These are phyloP conservation scores for Penicillium roqueforti DNA, from an alignment of 495 filamentous ascomycete species.

Conservation along the genomic window DNA sequence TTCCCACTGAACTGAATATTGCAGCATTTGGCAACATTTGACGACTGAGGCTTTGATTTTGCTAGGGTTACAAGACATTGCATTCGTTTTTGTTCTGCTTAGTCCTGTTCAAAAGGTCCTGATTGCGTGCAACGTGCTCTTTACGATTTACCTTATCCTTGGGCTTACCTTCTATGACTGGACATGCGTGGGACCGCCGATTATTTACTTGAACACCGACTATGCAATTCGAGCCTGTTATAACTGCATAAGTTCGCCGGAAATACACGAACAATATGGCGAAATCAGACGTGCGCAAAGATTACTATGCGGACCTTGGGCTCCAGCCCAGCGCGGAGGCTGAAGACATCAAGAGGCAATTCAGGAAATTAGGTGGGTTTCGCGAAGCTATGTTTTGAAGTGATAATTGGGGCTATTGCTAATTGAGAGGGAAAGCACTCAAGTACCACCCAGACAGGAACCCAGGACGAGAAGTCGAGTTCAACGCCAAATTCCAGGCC, in stretches of 20 bases:
- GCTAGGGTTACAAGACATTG: background rate
- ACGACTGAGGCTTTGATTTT: background rate
- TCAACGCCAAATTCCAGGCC: conserved; percentile 73
- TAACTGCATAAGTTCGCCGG: conserved; percentile 6
- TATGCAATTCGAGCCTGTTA: conserved; percentile 18
- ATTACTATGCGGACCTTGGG: conserved; percentile 87
- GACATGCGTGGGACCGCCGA: conserved; percentile 18
- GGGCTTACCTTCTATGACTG: conserved; percentile 9
- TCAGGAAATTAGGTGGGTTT: conserved; percentile 69
- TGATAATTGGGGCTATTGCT: background rate
- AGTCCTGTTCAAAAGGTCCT: background rate
- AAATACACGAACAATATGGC: conserved; percentile 54
- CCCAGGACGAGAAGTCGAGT: conserved; percentile 71
- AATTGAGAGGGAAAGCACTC: conserved; percentile 52
- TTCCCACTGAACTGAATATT: background rate
- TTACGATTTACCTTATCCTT: background rate
- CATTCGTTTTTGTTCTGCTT: background rate
- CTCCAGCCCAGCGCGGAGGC: conserved; percentile 57
- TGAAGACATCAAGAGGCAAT: conserved; percentile 79
- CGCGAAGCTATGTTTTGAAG: background rate
- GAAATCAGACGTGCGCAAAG: conserved; percentile 64
- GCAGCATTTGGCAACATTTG: background rate
- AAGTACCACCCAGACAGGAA: conserved; percentile 90
- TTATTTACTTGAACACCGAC: conserved; percentile 9
- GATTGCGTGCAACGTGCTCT: conserved; percentile 3